Evolutionary conservation across 2,329 filamentous ascomycete genomes (phyloP).

Genomic region (Escovopsis sp.): DNA sequence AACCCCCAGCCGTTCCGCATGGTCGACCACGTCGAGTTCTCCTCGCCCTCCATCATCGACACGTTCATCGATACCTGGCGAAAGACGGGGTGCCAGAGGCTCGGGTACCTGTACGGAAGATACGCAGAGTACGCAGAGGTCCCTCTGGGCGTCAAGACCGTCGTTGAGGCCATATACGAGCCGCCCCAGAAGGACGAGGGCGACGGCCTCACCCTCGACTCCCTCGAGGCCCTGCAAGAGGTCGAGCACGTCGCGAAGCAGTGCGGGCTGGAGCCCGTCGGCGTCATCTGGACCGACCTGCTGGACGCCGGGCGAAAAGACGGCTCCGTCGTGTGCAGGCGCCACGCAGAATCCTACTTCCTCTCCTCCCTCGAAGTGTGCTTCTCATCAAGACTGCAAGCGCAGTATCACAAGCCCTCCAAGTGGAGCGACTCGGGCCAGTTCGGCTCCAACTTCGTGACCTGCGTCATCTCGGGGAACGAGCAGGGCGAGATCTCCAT

Average conservation of each 20-base stretch:
- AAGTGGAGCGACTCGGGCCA: slow-evolving; percentile 94
- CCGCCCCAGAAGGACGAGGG: slow-evolving; percentile 79
- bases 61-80: slow-evolving; percentile 88
- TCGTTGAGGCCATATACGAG: slow-evolving; percentile 95
- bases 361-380: slow-evolving; percentile 83
- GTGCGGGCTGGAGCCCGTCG: slow-evolving; percentile 78
- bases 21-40: slow-evolving; percentile 97
- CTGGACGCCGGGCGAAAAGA: slow-evolving; percentile 67
- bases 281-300: slow-evolving; percentile 90
- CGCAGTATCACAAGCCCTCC: slow-evolving; percentile 72
- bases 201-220: slow-evolving; percentile 72
- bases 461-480: slow-evolving; percentile 89
- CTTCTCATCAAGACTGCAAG: slow-evolving; percentile 79
- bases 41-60: slow-evolving; percentile 70
- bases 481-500: slow-evolving; percentile 78
- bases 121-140: slow-evolving; percentile 88
- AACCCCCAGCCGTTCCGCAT: slow-evolving; percentile 90
- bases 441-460: slow-evolving; percentile 95
- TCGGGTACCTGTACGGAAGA: slow-evolving; percentile 82
- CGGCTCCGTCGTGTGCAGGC: slow-evolving; percentile 83
- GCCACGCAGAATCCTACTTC: slow-evolving; percentile 89
- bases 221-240: slow-evolving; percentile 74
- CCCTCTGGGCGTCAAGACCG: slow-evolving; percentile 82
- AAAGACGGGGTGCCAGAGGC: slow-evolving; percentile 63
- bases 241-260: slow-evolving; percentile 66